Evolutionary conservation across 2,329 filamentous ascomycete species (phyloP).

Genomic region (Colletotrichum noveboracense): DNA sequence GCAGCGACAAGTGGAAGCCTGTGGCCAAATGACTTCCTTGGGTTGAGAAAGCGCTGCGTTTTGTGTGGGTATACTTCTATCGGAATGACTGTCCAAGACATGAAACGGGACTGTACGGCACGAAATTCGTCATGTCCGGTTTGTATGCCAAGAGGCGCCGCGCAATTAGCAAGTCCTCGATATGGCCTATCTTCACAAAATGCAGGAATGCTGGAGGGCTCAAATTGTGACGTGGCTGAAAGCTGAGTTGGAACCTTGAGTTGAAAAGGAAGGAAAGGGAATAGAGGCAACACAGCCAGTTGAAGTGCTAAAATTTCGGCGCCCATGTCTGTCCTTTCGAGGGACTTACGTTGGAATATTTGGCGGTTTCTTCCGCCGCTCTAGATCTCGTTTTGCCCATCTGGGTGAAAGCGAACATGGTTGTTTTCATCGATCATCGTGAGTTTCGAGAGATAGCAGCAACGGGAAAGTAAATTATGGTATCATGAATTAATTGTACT

Average conservation of each 20-base stretch:
- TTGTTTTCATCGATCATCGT: neutral
- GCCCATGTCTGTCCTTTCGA: neutral
- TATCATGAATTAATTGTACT: neutral
- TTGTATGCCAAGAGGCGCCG: neutral
- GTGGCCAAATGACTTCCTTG: neutral
- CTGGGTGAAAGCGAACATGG: no score
- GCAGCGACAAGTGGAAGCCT: neutral
- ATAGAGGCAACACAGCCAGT: neutral
- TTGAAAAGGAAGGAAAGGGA: neutral
- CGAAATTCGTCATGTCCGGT: neutral
- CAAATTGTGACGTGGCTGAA: neutral
- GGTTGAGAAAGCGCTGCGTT: neutral
- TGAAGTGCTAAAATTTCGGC: neutral
- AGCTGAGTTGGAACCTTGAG: neutral
- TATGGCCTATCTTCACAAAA: neutral
- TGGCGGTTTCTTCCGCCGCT: neutral
- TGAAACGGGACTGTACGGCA: neutral
- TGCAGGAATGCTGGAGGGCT: neutral
- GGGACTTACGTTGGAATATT: neutral
- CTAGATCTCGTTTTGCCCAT: neutral
- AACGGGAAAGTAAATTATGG: neutral
- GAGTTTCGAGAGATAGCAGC: rapidly evolving
- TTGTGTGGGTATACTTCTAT: neutral
- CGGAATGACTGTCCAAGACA: neutral
- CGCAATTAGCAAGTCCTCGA: neutral